phyloP scores from a whole-genome alignment of 371 early-diverging fungal species.

The Mucor irregularis region DNA sequence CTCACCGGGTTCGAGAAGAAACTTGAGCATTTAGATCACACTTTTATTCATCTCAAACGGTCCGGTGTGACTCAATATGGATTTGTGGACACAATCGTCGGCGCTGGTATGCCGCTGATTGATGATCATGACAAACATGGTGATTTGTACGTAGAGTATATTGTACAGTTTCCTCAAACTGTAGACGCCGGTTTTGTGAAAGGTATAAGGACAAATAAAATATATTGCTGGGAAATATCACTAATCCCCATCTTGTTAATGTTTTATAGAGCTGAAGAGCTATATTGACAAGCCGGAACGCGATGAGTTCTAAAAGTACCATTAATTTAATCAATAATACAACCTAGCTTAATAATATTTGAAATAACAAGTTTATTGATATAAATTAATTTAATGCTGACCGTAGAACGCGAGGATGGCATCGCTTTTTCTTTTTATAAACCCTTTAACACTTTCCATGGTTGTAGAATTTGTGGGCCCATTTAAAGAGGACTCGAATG shows the following conservation, averaged over 20 bases:
- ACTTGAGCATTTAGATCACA: not conserved
- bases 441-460: conserved; percentile 5
- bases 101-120: not conserved
- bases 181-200: not conserved
- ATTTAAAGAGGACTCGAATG: conserved; percentile 2
- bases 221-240: not conserved
- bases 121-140: not conserved
- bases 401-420: conserved; percentile 9
- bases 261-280: not conserved
- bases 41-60: not conserved
- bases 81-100: not conserved
- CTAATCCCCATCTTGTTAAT: too few species aligned
- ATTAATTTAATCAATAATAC: too few species aligned
- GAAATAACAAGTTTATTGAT: not conserved
- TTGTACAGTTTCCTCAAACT: not conserved
- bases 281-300: not conserved
- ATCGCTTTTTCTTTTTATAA: conserved; percentile 10
- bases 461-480: not conserved
- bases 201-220: not conserved
- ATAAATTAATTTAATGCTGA: not conserved
- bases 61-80: not conserved
- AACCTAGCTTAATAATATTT: too few species aligned
- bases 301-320: not conserved
- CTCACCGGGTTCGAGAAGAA: not conserved
- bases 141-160: not conserved